Base-by-base conservation (phyloP, 371 early-diverging fungal species). In the Zancudomyces culisetae region DNA sequence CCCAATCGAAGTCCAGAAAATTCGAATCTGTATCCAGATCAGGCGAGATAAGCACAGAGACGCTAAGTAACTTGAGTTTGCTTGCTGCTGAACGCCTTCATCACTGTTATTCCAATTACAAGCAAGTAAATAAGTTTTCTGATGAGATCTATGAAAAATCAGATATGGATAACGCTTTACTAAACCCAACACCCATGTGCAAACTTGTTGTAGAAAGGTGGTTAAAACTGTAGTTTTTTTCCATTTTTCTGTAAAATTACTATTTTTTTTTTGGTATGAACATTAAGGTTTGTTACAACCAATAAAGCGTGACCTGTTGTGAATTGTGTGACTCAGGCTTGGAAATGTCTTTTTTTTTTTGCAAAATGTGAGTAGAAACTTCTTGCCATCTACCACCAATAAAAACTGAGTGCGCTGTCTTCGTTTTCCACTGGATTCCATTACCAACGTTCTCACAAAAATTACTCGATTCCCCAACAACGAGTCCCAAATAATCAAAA, bases 51-150 rank as follows among this genome's bases (percentile, higher is more conserved):
- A 53, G 42, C 45, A 63, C 49, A 53, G 59, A 1, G 48, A 55
- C 27, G 64, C 50, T 35, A 50, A 66, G 59, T 47, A 60, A 50
- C 55, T 64, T 50, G 39, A 73, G 49, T 55, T 58, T 66, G 48
- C 60, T 82, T 27, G 76, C 83, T n/a, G 77, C 79, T 8, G 80
- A 82, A 52, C 78, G 83, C 20, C 58, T 82, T 56, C 59, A 78
- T 20, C 59, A 56, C 15, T 60, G 55, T 15, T 74, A 74, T 52
- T 48, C 47, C 22, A 27, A 51, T 1, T 48, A 58, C 8, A 24
- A 43, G 41, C 45, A 43, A 10, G 29, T 52, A 15, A 6, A 35
- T 6, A 35, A 35, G 35, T 35, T 35, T 35, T 18, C 48, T 6
- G n/a, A 24, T 24, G 28, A 15, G 12, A 12, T 28, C 26, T 47